Evolutionary conservation across 495 filamentous ascomycete species (phyloP), one percentile per base, ranked within the genome.

Genomic region (Talaromyces borbonicus): DNA sequence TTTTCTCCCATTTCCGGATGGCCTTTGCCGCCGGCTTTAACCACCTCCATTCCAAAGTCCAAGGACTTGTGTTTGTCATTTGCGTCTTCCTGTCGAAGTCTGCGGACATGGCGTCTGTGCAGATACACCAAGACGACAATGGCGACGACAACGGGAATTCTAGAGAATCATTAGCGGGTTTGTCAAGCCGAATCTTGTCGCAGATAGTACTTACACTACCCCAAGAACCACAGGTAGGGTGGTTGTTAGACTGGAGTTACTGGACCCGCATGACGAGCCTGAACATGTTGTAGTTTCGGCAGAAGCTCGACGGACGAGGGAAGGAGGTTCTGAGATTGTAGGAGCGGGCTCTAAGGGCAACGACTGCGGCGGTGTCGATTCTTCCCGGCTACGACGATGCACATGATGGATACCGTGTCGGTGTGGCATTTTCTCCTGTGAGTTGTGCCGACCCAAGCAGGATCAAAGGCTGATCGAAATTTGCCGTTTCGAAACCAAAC

Each of bases 61-160:
- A 97, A 75, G 2, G 87, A 95, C 56, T 83, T 93, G 61, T 93
- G 85, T 53, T 86, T 84, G 58, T 96, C 90, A 49, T 85, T 78
- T 24, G 73, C 71, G 61, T 98, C 92, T 68, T 98, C 92, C 31
- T 67, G 67, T 49, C 73, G 71, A 48, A 89, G 75, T 52, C 77
- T 90, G 52, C 77, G 76, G 12, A 85, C 67, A 53, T 85, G 82
- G 58, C 84, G 73, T 11, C 85, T 78, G 55, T 95, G 88, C 24
- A 98, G 71, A 52, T 77, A 83, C 44, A 90, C 48, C 38, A 95
- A 71, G 20, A 86, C 71, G 18, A 81, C 49, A 5, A 86, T 56
- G 11, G 84, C 85, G 52, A 71, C 62, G 11, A 81, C 66, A 31
- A 95, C 61, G 1, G 92, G 90, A 36, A 96, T 81, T 35, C 90